Evolutionary conservation across 2,329 filamentous ascomycete species (phyloP), one percentile per base, ranked within the genome.

Genomic region (Geosmithia putterillii): DNA sequence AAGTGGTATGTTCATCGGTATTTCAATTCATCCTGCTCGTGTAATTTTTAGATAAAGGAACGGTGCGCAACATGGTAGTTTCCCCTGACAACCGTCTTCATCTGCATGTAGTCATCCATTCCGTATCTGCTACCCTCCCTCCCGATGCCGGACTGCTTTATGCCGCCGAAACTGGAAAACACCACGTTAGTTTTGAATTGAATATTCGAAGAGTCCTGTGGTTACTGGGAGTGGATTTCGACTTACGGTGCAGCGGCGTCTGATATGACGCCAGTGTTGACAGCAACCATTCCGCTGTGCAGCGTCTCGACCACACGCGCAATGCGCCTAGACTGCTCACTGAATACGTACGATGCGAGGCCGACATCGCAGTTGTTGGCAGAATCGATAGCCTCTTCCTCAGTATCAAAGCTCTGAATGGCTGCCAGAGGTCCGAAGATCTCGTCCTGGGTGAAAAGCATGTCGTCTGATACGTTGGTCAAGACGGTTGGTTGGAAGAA

Each of bases 391-490:
- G 85, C 83, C 47, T 87, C 81, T 40, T 80, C 76, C 56, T 87
- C 83, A 0, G 73, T 79, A 17, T 81, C 70, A 56, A 87, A 87
- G 38, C 73, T 69, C 65, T 85, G 84, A 2, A 88, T 57, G 1
- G 76, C 80, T 1, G 81, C 82, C 0, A 87, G 75, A 2, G 83
- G 84, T 1, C 83, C 83, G 52, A 89, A 89, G 0, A 82, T 87
- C 61, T 89, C 83, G 55, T 88, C 84, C 0, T 65, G 64, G 9
- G 74, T 71, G 35, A 87, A 63, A 35, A 69, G 62, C 83, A 88
- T 88, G 25, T 79, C 69, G 42, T 67, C 64, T 17, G 62, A 83
- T 71, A 84, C 83, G 42, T 76, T 76, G 17, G 76, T 73, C 44
- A 88, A 70, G 19, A 88, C 74, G 0, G 84, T 88, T 7, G 1